Percentiles rank a stretch among this genome's conserved stretches.
Conservation (phyloP, 2,329 filamentous ascomycete genomes). For the Diaporthe amygdali region DNA sequence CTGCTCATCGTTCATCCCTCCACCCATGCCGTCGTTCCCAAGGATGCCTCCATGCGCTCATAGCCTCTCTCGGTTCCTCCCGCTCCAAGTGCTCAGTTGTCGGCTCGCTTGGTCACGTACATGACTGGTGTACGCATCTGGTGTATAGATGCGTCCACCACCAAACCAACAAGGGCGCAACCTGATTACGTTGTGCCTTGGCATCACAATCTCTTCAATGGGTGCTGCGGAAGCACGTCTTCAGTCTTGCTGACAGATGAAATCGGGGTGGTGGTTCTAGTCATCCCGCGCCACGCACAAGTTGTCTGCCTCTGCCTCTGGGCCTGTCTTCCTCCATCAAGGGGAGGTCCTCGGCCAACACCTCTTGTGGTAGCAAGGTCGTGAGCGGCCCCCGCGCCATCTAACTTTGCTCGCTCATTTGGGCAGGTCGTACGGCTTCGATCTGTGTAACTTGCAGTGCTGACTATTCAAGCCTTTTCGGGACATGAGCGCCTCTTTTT, state of each 20-base stretch:
- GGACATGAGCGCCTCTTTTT: background rate
- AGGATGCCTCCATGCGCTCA: background rate
- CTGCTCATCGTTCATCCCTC: background rate
- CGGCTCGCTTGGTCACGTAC: background rate
- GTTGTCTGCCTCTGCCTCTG: background rate
- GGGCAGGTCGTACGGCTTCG: background rate
- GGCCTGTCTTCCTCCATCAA: background rate
- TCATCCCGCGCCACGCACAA: too few species aligned
- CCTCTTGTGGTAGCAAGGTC: background rate
- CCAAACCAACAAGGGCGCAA: background rate
- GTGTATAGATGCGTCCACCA: background rate
- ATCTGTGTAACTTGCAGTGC: background rate
- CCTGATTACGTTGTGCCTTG: background rate
- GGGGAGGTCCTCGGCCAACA: background rate
- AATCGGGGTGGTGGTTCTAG: too few species aligned
- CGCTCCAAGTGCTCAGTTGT: background rate
- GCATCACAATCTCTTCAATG: background rate
- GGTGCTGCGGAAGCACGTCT: background rate
- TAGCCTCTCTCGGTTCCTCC: background rate
- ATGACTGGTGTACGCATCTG: background rate
- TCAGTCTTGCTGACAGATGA: too few species aligned
- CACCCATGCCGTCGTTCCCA: background rate
- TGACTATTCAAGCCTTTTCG: background rate
- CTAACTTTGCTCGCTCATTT: background rate
- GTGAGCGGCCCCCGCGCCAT: background rate